A percentile compares a stretch with the other conserved stretches of the same genome.
Conservation (phyloP, 805 yeast genomes). For the Ogataea pini region DNA sequence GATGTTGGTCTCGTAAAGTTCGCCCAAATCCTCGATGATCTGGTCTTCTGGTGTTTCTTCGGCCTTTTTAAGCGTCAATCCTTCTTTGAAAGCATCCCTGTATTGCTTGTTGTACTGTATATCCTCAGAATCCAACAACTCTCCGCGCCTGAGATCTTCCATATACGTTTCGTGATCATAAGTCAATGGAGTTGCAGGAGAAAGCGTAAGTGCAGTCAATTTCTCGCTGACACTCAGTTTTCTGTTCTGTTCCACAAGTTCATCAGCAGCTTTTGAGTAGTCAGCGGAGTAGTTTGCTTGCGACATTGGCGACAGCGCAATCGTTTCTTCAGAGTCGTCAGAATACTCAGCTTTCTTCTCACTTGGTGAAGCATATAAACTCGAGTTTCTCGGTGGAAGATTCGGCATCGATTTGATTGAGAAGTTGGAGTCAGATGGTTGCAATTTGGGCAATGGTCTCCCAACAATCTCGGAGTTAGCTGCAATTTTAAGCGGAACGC, state of each 20-base stretch:
- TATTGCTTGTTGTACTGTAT: constrained; percentile 16
- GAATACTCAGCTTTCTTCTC: constrained; percentile 12
- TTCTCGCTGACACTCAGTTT: constrained; percentile 42
- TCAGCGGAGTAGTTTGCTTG: constrained; percentile 14
- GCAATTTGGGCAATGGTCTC: constrained; percentile 40
- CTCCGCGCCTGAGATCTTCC: constrained; percentile 28
- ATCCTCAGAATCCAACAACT: constrained; percentile 21
- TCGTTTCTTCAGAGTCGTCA: constrained; percentile 35
- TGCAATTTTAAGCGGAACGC: constrained; percentile 21
- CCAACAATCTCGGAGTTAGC: constrained; percentile 10
- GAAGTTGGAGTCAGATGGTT: constrained; percentile 35
- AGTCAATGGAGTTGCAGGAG: constrained; percentile 16
- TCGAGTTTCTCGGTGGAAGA: constrained; percentile 23
- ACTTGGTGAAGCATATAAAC: constrained; percentile 25
- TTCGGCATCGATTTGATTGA: constrained; percentile 37
- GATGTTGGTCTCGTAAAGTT: constrained; percentile 35
- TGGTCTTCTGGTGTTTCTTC: constrained; percentile 25
- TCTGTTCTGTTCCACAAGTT: constrained; percentile 29
- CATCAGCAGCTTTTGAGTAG: constrained; percentile 28
- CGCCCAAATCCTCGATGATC: constrained; percentile 32
- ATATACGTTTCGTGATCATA: constrained; percentile 34
- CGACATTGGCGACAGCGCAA: constrained; percentile 27
- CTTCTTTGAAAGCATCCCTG: constrained; percentile 19
- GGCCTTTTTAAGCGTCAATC: constrained; percentile 14
- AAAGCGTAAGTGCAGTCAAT: constrained; percentile 42